phyloP scores from a whole-genome alignment of 176 grass and related monocot genomes.

The Saccharum spontaneum region DNA sequence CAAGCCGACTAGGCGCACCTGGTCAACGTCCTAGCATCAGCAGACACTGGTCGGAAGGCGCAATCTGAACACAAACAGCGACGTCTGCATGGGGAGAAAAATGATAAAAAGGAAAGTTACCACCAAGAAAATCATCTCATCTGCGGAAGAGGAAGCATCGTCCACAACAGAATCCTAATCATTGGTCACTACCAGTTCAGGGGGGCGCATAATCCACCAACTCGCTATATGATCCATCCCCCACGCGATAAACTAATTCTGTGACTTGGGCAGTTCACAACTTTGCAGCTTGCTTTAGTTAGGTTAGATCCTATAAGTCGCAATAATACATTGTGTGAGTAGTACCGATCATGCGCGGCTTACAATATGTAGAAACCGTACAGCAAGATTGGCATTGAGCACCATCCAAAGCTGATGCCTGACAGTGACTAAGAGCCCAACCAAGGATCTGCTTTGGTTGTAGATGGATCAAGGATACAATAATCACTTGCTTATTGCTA shows the following conservation, averaged over 20 bases:
- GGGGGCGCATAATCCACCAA: not conserved
- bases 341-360: not conserved
- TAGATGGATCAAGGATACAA: not conserved
- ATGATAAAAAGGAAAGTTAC: not conserved
- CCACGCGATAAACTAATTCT: slow-evolving; percentile 13
- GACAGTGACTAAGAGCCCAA: not conserved
- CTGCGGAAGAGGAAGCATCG: not conserved
- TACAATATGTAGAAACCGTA: not conserved
- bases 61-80: not conserved
- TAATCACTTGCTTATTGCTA: not conserved
- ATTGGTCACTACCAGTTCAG: not conserved
- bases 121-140: slow-evolving; percentile 1
- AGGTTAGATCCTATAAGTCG: slow-evolving; percentile 11
- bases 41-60: not conserved
- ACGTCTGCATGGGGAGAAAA: not conserved
- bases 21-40: not conserved
- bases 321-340: slow-evolving; percentile 7
- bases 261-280: slow-evolving; percentile 16
- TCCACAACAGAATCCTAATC: not conserved
- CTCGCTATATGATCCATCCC: not conserved
- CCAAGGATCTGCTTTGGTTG: not conserved
- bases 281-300: not conserved
- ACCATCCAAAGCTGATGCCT: not conserved
- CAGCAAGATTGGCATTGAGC: not conserved
- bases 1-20: not conserved